Base-by-base conservation (phyloP, 208 protist genomes). In the Trypanosoma brucei region DNA sequence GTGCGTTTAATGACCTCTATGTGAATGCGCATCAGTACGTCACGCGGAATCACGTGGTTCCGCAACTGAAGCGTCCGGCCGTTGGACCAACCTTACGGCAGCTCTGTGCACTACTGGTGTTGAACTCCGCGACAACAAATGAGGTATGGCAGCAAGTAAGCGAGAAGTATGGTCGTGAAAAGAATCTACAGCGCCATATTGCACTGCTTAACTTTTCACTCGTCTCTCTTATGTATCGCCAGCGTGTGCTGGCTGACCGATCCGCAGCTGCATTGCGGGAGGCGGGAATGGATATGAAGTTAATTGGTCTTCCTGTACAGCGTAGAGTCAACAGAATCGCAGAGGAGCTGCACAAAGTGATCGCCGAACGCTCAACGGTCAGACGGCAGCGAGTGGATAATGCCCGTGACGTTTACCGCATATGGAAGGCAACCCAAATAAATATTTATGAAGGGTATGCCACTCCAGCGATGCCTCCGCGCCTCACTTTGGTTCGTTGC, bases 391-490 rank as follows among this genome's bases (percentile, higher is more conserved):
- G 90, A 14, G 48, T 67, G 7, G 84, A 90, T 40, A 95, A 93
- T 44, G 84, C 90, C 3, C 86, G 84, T 68, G 71, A 80, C 55
- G 75, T 90, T 22, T 93, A 92, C 68, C 76, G 83, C 6, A 55
- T 95, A 8, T 95, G 90, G 86, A 72, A 72, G 1, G 82, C 85
- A n/a, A 56, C 65, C 42, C 72, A 81, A 61, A 88, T 93, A 51
- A 86, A 95, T 55, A 81, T 93, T 44, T 75, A 80, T 54, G 72
- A 83, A 44, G 78, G 78, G 11, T 78, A 83, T 55, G 35, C 72
- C 2, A 14, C 76, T 8, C 83, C 83, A 36, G 48, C 59, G 22
- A n/a, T 52, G 22, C 54, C 52, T 37, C 76, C 72, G 39, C 65
- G 71, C 40, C 61, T 84, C 39, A 62, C 75, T 11, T 31, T 82